Evolutionary conservation across 2,329 filamentous ascomycete species (phyloP).

Genomic region (Chaetomiaceae sp.): DNA sequence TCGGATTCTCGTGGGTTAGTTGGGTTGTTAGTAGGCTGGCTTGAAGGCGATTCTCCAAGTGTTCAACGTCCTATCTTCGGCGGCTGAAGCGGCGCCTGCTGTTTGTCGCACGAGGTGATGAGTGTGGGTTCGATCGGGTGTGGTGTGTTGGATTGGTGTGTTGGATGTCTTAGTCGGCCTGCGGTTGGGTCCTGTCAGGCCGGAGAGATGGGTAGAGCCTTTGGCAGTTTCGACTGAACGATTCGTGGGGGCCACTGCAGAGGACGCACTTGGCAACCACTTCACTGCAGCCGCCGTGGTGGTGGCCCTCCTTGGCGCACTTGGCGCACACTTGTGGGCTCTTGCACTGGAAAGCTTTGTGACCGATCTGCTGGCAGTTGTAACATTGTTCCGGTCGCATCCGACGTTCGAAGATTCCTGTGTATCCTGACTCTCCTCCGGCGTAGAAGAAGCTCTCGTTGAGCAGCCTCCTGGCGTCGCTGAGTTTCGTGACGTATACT

Average conservation of each 20-base stretch:
- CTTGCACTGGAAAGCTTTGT: conserved; percentile 2
- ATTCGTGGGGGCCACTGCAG: not conserved
- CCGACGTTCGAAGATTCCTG: not conserved
- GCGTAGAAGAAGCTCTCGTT: conserved; percentile 1
- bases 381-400: conserved; percentile 1
- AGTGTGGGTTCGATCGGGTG: not conserved
- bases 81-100: conserved; percentile 7
- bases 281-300: not conserved
- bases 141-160: not conserved
- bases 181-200: not conserved
- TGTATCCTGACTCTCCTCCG: conserved; percentile 2
- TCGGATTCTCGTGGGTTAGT: conserved; percentile 8
- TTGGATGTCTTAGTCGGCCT: not conserved
- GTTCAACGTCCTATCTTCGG: conserved; percentile 11
- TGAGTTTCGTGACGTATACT: not conserved
- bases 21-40: conserved; percentile 8
- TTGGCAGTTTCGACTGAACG: not conserved
- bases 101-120: conserved; percentile 2
- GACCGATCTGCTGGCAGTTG: conserved; percentile 3
- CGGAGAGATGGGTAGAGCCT: conserved; percentile 1
- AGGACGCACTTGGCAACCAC: not conserved
- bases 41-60: conserved; percentile 11
- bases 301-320: conserved; percentile 1
- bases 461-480: not conserved
- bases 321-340: not conserved